Base-by-base conservation (phyloP, 345 rosid species). In the Corymbia maculata region DNA sequence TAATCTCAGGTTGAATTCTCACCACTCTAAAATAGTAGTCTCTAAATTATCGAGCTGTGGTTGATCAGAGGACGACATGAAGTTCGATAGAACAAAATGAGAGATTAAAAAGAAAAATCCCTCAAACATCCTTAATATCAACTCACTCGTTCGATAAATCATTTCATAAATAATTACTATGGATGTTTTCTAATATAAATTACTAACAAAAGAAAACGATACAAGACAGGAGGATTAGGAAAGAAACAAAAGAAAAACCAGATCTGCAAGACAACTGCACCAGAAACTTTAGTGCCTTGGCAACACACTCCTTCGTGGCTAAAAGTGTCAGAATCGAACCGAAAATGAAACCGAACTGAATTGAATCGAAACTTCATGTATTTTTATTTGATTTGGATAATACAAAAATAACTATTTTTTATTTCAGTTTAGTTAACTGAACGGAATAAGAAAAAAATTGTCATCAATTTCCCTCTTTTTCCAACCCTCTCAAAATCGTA, bases 21-120 rank as follows among this genome's bases (percentile, higher is more conserved):
- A 26, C 4, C 32, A 0, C 13, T 5, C 3, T 61, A 61, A 28
- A 61, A 26, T 26, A 28, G 2, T 9, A 50, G 42, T 36, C 42
- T 36, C 13, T 11, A 50, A 6, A 28, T 9, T 50, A 12, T 59
- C 7, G 2, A 61, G 1, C 7, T 10, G 1, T 11, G 14, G 11
- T 26, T 61, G 68, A 11, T 14, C 6, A 0, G 26, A 22, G 5
- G 28, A 6, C 28, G 0, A 1, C 28, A 22, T 3, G 3, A 12
- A 55, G 6, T 55, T 55, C 8, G 61, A 22, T 55, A 12, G 13
- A 22, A 22, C 61, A 55, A 55, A 4, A 8, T 55, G 28, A 8
- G 0, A 1, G 13, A 55, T 55, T 55, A 7, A 22, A 53, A 53
- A 55, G 21, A 21, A 55, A 4, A 55, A 55, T 19, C 61, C 2